These are phyloP conservation scores for Fusarium fujikuroi DNA, from an alignment of 2,329 filamentous ascomycete genomes.

Conservation along the genomic window DNA sequence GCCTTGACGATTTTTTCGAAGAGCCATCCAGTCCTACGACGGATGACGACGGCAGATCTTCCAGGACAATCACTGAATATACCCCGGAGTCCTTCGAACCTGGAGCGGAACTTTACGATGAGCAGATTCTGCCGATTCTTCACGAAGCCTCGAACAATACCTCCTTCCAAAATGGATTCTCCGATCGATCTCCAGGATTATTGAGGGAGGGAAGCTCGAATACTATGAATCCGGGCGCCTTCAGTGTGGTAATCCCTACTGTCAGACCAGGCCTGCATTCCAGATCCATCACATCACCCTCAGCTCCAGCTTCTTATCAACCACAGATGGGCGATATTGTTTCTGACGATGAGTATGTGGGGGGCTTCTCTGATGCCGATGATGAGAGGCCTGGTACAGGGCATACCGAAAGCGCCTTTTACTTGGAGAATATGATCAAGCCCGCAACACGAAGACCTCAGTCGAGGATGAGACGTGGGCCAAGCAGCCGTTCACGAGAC, in stretches of 20 bases:
- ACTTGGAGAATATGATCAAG: slow-evolving; percentile 70
- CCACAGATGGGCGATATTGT: slow-evolving; percentile 69
- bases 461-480: slow-evolving; percentile 50
- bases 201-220: slow-evolving; percentile 70
- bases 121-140: slow-evolving; percentile 89
- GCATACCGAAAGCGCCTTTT: slow-evolving; percentile 61
- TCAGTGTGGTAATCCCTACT: slow-evolving; percentile 55
- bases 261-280: slow-evolving; percentile 77
- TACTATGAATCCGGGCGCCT: slow-evolving; percentile 71
- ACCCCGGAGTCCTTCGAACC: slow-evolving; percentile 74
- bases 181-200: slow-evolving; percentile 73
- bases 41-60: slow-evolving; percentile 69
- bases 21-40: slow-evolving; percentile 70
- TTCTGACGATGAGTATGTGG: slow-evolving; percentile 80
- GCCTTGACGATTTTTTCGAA: slow-evolving; percentile 84
- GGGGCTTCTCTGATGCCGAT: slow-evolving; percentile 83
- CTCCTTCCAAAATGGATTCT: slow-evolving; percentile 89
- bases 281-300: slow-evolving; percentile 86
- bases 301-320: slow-evolving; percentile 65
- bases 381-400: slow-evolving; percentile 60
- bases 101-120: slow-evolving; percentile 87
- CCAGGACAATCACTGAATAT: slow-evolving; percentile 72
- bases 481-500: slow-evolving; percentile 50
- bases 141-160: slow-evolving; percentile 84
- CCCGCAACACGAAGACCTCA: slow-evolving; percentile 67